Conservation (phyloP, 495 filamentous ascomycete genomes). For the Penicillium pulvis region DNA sequence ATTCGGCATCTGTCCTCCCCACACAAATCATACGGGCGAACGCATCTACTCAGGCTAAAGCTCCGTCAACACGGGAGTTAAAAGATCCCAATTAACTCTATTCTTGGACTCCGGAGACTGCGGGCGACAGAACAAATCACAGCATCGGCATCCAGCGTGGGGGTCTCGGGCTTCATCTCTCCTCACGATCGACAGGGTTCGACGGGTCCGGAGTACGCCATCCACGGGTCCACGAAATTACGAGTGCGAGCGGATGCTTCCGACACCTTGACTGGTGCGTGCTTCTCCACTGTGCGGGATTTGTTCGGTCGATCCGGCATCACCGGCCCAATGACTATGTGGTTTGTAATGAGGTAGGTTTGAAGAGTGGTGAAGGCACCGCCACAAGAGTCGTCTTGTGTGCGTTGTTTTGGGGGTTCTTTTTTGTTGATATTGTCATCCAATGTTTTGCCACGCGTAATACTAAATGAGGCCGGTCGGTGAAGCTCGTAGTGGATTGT, state of each 20-base stretch:
- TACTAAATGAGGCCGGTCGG: conserved; percentile 7
- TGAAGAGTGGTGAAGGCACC: background rate
- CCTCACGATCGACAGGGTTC: conserved; percentile 33
- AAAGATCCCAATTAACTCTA: conserved; percentile 11
- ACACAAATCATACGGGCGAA: conserved; percentile 17
- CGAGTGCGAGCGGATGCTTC: conserved; percentile 14
- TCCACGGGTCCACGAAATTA: conserved; percentile 24
- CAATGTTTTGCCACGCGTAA: background rate
- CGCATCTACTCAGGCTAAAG: conserved; percentile 11
- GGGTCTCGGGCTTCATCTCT: conserved; percentile 3
- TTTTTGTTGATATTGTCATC: background rate
- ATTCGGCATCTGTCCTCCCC: conserved; percentile 10
- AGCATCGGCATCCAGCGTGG: conserved; percentile 23
- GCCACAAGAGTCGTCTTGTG: background rate
- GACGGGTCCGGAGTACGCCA: conserved; percentile 26
- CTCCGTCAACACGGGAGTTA: conserved; percentile 2
- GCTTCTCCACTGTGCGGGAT: conserved; percentile 13
- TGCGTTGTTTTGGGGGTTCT: too few relatives aligned
- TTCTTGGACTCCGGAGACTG: background rate
- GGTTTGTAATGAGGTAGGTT: background rate
- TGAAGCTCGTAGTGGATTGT: background rate
- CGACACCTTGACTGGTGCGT: conserved; percentile 3
- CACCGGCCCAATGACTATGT: conserved; percentile 18
- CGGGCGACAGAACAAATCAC: conserved; percentile 19
- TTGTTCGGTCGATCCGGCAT: conserved; percentile 25